A percentile compares a stretch with the other conserved stretches of the same genome.
These are phyloP conservation scores for Solanum hybrid DNA, from an alignment of 305 asterid genomes.

Conservation along the genomic window DNA sequence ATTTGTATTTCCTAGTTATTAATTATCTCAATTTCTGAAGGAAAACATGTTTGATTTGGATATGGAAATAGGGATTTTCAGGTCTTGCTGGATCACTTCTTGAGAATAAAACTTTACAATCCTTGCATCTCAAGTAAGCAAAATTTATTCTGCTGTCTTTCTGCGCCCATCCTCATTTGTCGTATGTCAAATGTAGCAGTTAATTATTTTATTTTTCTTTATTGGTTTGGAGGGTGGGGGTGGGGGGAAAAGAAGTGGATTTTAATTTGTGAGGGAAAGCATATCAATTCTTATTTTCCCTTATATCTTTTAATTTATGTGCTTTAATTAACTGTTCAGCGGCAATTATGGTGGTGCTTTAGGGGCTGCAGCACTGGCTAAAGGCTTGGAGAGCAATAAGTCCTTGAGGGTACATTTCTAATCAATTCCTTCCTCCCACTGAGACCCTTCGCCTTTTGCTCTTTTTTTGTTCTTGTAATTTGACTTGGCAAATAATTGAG, in stretches of 20 bases:
- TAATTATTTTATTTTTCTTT: background rate
- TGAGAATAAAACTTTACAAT: constrained; percentile 61
- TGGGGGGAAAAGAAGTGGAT: background rate
- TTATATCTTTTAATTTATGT: background rate
- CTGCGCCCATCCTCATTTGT: background rate
- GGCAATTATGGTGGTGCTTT: constrained; percentile 96
- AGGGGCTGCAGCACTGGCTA: constrained; percentile 88
- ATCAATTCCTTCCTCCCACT: constrained; percentile 1
- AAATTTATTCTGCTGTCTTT: constrained; percentile 9
- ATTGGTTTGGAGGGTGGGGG: background rate
- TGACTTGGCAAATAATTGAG: background rate
- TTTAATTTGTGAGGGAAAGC: background rate
- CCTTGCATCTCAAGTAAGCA: constrained; percentile 76
- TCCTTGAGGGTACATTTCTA: constrained; percentile 60
- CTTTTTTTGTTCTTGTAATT: background rate
- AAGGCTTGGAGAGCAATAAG: constrained; percentile 87
- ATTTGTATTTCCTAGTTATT: background rate
- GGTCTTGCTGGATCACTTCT: constrained; percentile 91
- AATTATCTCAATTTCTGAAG: constrained; percentile 9
- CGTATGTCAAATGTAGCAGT: background rate
- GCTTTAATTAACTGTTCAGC: constrained; percentile 26
- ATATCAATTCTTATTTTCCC: background rate
- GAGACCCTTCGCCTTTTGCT: background rate
- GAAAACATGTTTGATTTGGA: constrained; percentile 27
- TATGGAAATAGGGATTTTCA: constrained; percentile 98